Evolutionary conservation across 257 asterid species (phyloP), one percentile per base, ranked within the genome.

Genomic region (Fraxinus quadrangulata): DNA sequence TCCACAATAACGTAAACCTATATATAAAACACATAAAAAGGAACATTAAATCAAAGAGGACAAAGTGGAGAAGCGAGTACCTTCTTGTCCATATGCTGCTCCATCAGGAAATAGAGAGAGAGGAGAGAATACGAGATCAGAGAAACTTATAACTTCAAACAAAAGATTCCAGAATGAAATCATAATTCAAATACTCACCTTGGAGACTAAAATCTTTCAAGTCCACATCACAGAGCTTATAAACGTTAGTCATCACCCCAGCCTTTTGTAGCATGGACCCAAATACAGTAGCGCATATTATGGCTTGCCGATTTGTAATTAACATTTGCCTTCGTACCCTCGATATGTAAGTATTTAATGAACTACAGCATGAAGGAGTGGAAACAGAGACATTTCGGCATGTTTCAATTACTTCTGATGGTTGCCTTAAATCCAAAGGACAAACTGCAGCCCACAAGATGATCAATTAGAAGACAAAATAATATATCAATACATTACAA

Each of bases 131-230:
- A 74, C 24, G 72, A 81, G 76, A 82, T 86, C 73, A 87, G 88
- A 42, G 70, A 72, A 75, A 74, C 47, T 23, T 49, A 75, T 70
- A 36, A 77, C 73, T 56, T 12, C 37, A 49, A 30, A 65, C 6
- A 59, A 70, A 71, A 75, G 56, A 72, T 39, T 72, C 11, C 33
- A 66, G 16, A 49, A 30, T 59, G 36, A 47, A 74, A 72, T 36
- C 39, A 34, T 4, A 63, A 75, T 72, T 75, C 49, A 45, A 47
- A 83, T 75, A 70, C 80, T 75, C 77, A 95, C 99, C 97, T 87
- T 96, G 99, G 56, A 96, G 92, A 83, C 99, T 96, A 85, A 96
- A 96, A 88, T 96, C 99, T 80, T 93, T 93, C 80, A 96, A 75
- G 87, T 96, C 98, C 78, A 96, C 95, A 85, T 93, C 99, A 81